These are phyloP conservation scores for Abelmoschus esculentus DNA, from an alignment of 345 rosid genomes.

Conservation along the genomic window DNA sequence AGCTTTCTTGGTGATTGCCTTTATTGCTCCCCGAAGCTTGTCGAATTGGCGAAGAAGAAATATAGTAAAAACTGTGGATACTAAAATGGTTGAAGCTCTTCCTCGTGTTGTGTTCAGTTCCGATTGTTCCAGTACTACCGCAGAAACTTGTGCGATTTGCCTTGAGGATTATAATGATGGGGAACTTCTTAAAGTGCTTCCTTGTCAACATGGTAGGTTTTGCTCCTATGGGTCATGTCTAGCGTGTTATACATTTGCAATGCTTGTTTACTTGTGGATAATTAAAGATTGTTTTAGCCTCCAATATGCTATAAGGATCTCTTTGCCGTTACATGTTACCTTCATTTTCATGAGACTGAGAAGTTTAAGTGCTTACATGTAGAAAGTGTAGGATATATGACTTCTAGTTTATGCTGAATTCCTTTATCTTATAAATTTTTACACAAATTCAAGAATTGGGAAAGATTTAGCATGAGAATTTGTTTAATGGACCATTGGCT, in stretches of 20 bases:
- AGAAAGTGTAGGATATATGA: background rate
- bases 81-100: conserved; percentile 39
- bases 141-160: conserved; percentile 66
- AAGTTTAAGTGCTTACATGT: background rate
- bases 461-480: background rate
- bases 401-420: background rate
- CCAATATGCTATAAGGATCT: background rate
- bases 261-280: background rate
- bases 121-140: conserved; percentile 9
- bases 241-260: background rate
- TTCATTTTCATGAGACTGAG: background rate
- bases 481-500: background rate
- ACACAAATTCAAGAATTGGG: background rate
- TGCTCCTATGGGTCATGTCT: background rate
- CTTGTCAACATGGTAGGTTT: conserved; percentile 63
- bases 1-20: conserved; percentile 37
- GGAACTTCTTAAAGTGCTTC: conserved; percentile 57
- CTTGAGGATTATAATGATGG: conserved; percentile 71
- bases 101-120: conserved; percentile 35
- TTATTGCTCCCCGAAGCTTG: conserved; percentile 44
- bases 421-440: background rate
- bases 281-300: background rate
- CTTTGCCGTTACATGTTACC: background rate
- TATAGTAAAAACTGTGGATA: conserved; percentile 26
- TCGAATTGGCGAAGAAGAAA: conserved; percentile 32